Evolutionary conservation across 495 filamentous ascomycete genomes (phyloP).

Genomic region (Achaetomiella virescens): DNA sequence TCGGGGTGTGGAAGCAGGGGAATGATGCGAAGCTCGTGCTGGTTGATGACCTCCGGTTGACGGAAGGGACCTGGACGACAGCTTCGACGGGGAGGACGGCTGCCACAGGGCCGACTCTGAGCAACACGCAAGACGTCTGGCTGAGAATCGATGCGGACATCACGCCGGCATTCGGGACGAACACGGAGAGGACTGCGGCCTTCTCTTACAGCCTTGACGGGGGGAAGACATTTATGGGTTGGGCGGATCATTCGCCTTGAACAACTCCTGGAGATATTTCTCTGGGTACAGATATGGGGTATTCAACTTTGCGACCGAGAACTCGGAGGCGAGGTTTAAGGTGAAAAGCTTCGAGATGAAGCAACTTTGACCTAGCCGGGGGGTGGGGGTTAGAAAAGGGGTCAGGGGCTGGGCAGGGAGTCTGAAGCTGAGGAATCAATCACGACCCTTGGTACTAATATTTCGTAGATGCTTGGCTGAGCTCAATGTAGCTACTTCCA

Average conservation of each 20-base stretch:
- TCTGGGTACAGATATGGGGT: constrained; percentile 52
- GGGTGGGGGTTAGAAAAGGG: background rate
- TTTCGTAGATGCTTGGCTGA: too few relatives aligned
- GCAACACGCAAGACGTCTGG: constrained; percentile 31
- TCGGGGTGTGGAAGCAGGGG: constrained; percentile 38
- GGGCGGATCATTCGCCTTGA: constrained; percentile 38
- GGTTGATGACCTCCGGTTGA: constrained; percentile 23
- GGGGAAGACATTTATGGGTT: constrained; percentile 33
- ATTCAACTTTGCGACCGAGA: constrained; percentile 53
- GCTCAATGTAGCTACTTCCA: too few relatives aligned
- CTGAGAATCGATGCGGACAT: constrained; percentile 40
- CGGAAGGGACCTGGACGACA: constrained; percentile 37
- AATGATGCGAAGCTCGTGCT: constrained; percentile 20
- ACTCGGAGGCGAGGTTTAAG: constrained; percentile 44
- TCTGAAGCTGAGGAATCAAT: too few relatives aligned
- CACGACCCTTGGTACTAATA: too few relatives aligned
- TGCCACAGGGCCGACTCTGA: constrained; percentile 23
- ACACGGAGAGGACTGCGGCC: constrained; percentile 23
- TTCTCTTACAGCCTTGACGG: constrained; percentile 53
- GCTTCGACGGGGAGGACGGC: constrained; percentile 33
- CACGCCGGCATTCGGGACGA: constrained; percentile 30
- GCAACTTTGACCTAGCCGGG: background rate
- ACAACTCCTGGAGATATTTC: constrained; percentile 46
- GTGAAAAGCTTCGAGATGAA: constrained; percentile 32
- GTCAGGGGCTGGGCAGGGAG: too few relatives aligned